Evolutionary conservation across 2,329 filamentous ascomycete species (phyloP), one percentile per base, ranked within the genome.

Genomic region (Achaetomium macrosporum): DNA sequence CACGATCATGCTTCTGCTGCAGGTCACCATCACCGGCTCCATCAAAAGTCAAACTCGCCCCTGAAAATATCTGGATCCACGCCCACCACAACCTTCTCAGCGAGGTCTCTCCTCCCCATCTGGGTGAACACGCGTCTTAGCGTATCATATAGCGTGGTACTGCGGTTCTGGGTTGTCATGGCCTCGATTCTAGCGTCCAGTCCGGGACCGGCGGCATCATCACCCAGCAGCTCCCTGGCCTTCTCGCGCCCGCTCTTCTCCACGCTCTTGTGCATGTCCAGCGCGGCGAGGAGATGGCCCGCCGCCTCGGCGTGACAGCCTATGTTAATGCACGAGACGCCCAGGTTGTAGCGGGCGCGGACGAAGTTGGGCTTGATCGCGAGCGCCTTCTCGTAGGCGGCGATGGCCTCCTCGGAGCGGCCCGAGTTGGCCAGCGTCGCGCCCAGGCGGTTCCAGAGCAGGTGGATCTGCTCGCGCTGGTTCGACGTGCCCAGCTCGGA

Each of bases 241-340:
- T 88, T 85, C 66, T 89, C 86, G 53, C 89, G 81, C 5, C 90
- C 90, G 65, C 90, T 88, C 64, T 83, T 82, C 73, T 96, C 91
- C 13, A 95, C 90, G 7, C 90, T 84, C 68, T 93, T 91, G 76
- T 99, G 93, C 91, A 99, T 96, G 50, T 87, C 86, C 46, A 99
- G 77, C 1, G 93, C 92, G 3, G 91, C 89, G 13, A 99, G 81
- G 53, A 99, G 81, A 71, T 99, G 93, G 56, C 90, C 87, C 2
- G 93, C 93, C 0, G 93, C 93, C 72, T 97, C 89, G 15, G 88
- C 86, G 68, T 90, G 91, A 71, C 92, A 96, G 50, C 91, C 91
- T 62, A 97, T 95, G 71, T 97, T 97, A 70, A 99, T 97, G 70
- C 93, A 97, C 55, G 84, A 89, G 10, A 97, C 93, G 42, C 93